Percentiles rank a stretch among this genome's conserved stretches.
Conservation (phyloP, 1,284 basidiomycete genomes). For the Trichosporon asahii region DNA sequence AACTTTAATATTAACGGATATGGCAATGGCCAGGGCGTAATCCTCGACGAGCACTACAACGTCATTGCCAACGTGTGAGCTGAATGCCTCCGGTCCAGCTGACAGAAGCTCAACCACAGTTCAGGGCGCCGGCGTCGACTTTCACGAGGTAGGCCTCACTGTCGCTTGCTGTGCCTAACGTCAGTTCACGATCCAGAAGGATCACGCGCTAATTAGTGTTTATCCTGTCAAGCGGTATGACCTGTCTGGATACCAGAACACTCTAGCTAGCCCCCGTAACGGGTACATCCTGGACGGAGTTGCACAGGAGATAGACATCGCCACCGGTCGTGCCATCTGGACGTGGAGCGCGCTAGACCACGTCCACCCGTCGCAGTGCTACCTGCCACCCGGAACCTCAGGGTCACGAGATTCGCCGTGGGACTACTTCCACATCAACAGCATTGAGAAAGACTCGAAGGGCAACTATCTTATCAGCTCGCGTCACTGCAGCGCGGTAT, state of each 20-base stretch:
- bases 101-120: constrained; percentile 13
- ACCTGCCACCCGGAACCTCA: constrained; percentile 20
- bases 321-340: constrained; percentile 33
- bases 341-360: constrained; percentile 39
- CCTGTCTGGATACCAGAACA: constrained; percentile 17
- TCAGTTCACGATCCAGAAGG: constrained; percentile 35
- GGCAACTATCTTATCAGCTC: constrained; percentile 46
- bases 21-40: constrained; percentile 27
- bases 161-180: neutral
- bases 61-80: constrained; percentile 32
- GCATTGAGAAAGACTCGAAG: constrained; percentile 36
- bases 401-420: constrained; percentile 16
- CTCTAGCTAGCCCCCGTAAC: neutral
- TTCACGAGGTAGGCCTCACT: constrained; percentile 26
- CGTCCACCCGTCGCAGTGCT: constrained; percentile 30
- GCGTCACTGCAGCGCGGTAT: constrained; percentile 40
- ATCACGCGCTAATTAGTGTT: constrained; percentile 38
- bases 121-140: constrained; percentile 23
- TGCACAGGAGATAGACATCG: constrained; percentile 44
- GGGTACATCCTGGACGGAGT: constrained; percentile 31
- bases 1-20: constrained; percentile 29
- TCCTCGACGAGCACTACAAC: constrained; percentile 35
- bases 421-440: constrained; percentile 45
- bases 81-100: too few relatives aligned
- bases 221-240: constrained; percentile 32